Evolutionary conservation across 768 basidiomycete species (phyloP).

Genomic region (Rhizopogon roseolus): DNA sequence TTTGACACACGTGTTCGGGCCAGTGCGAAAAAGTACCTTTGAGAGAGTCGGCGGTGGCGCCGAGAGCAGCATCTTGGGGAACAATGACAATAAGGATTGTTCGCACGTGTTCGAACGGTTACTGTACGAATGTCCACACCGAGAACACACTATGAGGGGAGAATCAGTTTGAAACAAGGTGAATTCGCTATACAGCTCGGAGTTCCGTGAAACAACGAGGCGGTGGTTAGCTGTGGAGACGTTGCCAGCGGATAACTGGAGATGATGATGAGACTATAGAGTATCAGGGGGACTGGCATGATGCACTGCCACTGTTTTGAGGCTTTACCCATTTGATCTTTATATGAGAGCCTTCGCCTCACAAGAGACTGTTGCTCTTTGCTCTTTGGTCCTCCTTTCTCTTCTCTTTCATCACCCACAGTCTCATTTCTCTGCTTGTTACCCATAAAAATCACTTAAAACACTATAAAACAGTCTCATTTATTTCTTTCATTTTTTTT

Average conservation of each 20-base stretch:
- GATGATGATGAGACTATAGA: background rate
- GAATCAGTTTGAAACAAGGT: background rate
- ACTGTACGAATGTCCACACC: background rate
- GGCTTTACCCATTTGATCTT: background rate
- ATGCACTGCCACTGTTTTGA: conserved; percentile 3
- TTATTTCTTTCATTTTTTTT: conserved; percentile 11
- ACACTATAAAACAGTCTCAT: conserved; percentile 6
- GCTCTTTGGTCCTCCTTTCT: conserved; percentile 30
- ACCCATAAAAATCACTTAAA: conserved; percentile 6
- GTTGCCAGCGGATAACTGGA: no score
- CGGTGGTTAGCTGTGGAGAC: background rate
- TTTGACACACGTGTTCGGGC: conserved; percentile 85
- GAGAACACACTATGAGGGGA: background rate
- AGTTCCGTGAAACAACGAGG: background rate
- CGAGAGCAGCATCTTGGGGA: background rate
- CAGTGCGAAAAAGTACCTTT: conserved; percentile 83
- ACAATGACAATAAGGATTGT: background rate
- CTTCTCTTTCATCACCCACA: conserved; percentile 11
- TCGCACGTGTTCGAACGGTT: background rate
- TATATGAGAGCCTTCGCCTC: conserved; percentile 1
- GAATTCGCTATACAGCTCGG: no score
- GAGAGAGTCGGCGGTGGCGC: conserved; percentile 1
- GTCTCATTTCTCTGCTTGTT: conserved; percentile 9
- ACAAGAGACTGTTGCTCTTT: conserved; percentile 10
- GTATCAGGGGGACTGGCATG: background rate